phyloP scores from a whole-genome alignment of 148 eudicot species.

The Fagopyrum esculentum region DNA sequence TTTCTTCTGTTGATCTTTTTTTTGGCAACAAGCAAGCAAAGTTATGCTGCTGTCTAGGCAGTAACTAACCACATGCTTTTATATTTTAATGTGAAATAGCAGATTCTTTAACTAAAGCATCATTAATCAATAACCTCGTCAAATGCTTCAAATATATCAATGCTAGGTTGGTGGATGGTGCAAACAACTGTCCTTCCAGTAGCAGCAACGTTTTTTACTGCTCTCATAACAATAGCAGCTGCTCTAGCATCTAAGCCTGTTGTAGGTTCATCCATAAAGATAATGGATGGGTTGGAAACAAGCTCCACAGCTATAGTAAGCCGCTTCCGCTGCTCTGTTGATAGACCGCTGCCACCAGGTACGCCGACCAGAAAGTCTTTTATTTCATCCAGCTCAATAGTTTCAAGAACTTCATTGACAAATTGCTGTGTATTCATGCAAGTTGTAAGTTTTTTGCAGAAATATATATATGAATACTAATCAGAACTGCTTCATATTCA shows the following conservation, averaged over 20 bases:
- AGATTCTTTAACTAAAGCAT: not conserved
- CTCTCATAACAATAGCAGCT: constrained; percentile 79
- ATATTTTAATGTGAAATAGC: not conserved
- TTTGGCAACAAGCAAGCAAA: not conserved
- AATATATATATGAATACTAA: not conserved
- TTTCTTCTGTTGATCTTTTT: too few species aligned
- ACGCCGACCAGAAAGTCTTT: constrained; percentile 63
- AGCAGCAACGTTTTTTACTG: constrained; percentile 56
- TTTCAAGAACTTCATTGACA: constrained; percentile 64
- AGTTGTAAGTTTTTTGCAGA: not conserved
- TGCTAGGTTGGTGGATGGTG: constrained; percentile 91
- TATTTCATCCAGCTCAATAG: constrained; percentile 59
- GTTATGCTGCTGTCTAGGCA: not conserved
- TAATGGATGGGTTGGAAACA: constrained; percentile 78
- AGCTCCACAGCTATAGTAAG: constrained; percentile 85
- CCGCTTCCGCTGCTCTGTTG: constrained; percentile 77
- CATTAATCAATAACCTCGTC: constrained; percentile 47
- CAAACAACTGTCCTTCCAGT: constrained; percentile 90
- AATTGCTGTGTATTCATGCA: constrained; percentile 40
- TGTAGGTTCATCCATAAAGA: constrained; percentile 88
- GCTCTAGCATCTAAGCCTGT: constrained; percentile 87
- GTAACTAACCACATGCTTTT: too few species aligned
- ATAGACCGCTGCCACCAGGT: constrained; percentile 57
- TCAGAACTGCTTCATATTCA: not conserved
- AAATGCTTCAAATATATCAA: constrained; percentile 83